phyloP scores from a whole-genome alignment of 83 land plant genomes.

The Picea abies region DNA sequence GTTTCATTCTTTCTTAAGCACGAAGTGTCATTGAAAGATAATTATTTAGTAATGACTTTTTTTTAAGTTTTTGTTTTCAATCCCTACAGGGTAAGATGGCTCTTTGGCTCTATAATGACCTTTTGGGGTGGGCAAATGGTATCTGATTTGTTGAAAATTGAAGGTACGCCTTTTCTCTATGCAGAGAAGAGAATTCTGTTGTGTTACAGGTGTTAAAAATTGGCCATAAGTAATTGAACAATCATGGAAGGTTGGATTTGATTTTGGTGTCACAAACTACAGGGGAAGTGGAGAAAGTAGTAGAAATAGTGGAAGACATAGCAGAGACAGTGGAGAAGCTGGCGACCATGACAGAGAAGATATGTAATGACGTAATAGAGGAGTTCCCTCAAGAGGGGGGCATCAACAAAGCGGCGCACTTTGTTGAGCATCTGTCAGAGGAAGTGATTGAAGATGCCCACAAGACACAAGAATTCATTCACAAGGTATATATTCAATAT shows the following conservation, averaged over 20 bases:
- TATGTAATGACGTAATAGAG: neutral
- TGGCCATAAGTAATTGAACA: neutral
- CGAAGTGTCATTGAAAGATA: too few species aligned
- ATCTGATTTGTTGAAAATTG: neutral
- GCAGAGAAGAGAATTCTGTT: neutral
- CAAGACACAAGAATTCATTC: neutral
- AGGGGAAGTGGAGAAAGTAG: conserved; percentile 5
- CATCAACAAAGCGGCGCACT: neutral
- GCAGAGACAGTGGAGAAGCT: conserved; percentile 10
- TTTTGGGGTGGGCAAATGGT: neutral
- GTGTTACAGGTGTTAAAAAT: neutral
- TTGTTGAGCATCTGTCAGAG: conserved; percentile 11
- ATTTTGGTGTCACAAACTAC: neutral
- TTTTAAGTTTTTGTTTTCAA: too few species aligned
- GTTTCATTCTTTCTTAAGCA: too few species aligned
- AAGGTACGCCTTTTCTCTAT: neutral
- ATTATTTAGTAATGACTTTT: too few species aligned
- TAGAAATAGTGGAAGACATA: conserved; percentile 7
- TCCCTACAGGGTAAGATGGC: neutral
- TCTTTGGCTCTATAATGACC: neutral
- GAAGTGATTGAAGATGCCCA: conserved; percentile 8
- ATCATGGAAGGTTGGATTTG: neutral
- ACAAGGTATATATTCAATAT: neutral
- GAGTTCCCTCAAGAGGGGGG: neutral
- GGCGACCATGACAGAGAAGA: conserved; percentile 6